Percentiles rank a stretch among this genome's conserved stretches.
phyloP scores from a whole-genome alignment of 495 filamentous ascomycete species.

The Halenospora varia region DNA sequence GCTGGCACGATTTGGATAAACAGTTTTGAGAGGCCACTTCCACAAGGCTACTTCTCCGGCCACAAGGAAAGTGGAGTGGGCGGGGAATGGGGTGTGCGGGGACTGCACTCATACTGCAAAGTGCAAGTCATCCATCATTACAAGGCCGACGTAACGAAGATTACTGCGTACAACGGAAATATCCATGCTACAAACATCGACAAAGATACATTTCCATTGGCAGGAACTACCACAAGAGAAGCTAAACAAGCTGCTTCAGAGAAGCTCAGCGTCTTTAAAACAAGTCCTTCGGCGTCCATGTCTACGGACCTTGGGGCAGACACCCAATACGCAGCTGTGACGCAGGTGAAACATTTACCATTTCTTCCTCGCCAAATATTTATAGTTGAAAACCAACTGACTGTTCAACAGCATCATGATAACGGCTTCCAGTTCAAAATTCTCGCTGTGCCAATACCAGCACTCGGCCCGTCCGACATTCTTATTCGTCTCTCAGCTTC shows the following conservation, averaged over 20 bases:
- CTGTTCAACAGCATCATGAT: neutral
- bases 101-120: slow-evolving; percentile 56
- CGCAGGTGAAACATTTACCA: neutral
- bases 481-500: slow-evolving; percentile 59
- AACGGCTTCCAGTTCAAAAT: slow-evolving; percentile 31
- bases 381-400: neutral
- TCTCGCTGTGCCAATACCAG: slow-evolving; percentile 57
- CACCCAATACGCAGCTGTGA: neutral
- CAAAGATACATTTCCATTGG: neutral
- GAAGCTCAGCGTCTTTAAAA: neutral
- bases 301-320: neutral
- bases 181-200: neutral
- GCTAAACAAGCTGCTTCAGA: neutral
- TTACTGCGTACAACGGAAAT: neutral
- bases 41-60: slow-evolving; percentile 56
- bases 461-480: slow-evolving; percentile 57
- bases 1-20: slow-evolving; percentile 30
- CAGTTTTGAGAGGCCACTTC: slow-evolving; percentile 13
- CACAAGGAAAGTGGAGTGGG: slow-evolving; percentile 66
- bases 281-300: neutral
- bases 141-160: slow-evolving; percentile 17
- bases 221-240: neutral
- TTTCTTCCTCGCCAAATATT: neutral
- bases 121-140: slow-evolving; percentile 45
- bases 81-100: slow-evolving; percentile 56